Percentiles rank a stretch among this genome's conserved stretches.
Evolutionary conservation across 257 asterid genomes (phyloP).

Genomic region (Catharanthus roseus): DNA sequence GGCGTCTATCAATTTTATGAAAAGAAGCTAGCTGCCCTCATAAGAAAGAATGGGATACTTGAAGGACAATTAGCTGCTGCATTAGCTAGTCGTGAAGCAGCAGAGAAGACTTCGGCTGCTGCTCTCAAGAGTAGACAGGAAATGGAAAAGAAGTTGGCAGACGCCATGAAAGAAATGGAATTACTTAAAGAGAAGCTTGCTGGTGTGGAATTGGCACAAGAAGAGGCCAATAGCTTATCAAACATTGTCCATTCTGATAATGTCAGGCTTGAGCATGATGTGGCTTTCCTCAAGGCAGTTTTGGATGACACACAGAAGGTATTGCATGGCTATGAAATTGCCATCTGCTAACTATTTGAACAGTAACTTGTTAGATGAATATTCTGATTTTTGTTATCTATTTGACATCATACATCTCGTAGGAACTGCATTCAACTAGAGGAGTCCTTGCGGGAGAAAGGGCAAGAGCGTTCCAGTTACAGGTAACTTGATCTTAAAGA

Average conservation of each 20-base stretch:
- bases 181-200: constrained; percentile 79
- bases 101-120: constrained; percentile 56
- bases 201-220: constrained; percentile 76
- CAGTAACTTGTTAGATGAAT: not conserved
- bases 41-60: constrained; percentile 54
- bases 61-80: constrained; percentile 83
- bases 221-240: constrained; percentile 78
- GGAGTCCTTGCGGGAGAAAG: constrained; percentile 92
- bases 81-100: constrained; percentile 58
- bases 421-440: constrained; percentile 97
- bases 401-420: constrained; percentile 13
- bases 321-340: not conserved
- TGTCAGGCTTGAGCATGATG: constrained; percentile 92
- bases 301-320: constrained; percentile 97
- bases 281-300: constrained; percentile 94
- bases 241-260: constrained; percentile 95
- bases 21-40: constrained; percentile 56
- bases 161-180: constrained; percentile 69
- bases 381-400: not conserved
- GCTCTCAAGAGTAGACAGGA: constrained; percentile 68
- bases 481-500: constrained; percentile 40
- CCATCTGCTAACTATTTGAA: not conserved
- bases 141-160: constrained; percentile 59
- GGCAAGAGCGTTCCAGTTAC: constrained; percentile 89
- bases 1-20: constrained; percentile 55